phyloP scores from a whole-genome alignment of 176 grass and related monocot species.

The Echinochloa phyllopogon region DNA sequence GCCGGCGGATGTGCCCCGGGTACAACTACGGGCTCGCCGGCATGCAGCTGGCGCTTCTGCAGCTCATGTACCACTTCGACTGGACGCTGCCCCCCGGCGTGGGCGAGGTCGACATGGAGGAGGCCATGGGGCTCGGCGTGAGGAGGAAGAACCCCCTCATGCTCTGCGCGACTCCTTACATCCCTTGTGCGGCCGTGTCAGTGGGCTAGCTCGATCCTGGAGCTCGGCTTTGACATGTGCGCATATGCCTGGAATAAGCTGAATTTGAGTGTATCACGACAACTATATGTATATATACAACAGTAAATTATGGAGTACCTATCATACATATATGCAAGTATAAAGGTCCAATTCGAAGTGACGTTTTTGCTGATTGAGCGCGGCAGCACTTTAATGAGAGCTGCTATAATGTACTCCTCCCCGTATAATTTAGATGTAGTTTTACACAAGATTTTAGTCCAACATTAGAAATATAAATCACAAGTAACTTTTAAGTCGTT shows the following conservation, averaged over 20 bases:
- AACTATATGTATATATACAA: too few relatives aligned
- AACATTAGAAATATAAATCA: too few relatives aligned
- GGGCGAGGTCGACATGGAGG: slow-evolving; percentile 31
- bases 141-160: slow-evolving; percentile 38
- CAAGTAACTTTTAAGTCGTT: too few relatives aligned
- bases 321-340: too few relatives aligned
- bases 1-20: slow-evolving; percentile 14
- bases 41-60: slow-evolving; percentile 29
- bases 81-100: not conserved
- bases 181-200: not conserved
- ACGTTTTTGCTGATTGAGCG: too few relatives aligned
- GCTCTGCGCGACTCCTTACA: slow-evolving; percentile 30
- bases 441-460: too few relatives aligned
- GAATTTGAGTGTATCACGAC: not conserved
- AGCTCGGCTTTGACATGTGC: not conserved
- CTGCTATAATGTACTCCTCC: too few relatives aligned
- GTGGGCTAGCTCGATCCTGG: not conserved
- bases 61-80: slow-evolving; percentile 42
- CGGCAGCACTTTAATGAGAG: too few relatives aligned
- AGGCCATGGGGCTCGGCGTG: slow-evolving; percentile 36
- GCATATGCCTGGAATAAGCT: not conserved
- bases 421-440: too few relatives aligned
- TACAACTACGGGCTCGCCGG: slow-evolving; percentile 39
- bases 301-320: too few relatives aligned
- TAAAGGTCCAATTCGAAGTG: too few relatives aligned